Conservation (phyloP, 768 basidiomycete genomes). For the Suillus fuscotomentosus region DNA sequence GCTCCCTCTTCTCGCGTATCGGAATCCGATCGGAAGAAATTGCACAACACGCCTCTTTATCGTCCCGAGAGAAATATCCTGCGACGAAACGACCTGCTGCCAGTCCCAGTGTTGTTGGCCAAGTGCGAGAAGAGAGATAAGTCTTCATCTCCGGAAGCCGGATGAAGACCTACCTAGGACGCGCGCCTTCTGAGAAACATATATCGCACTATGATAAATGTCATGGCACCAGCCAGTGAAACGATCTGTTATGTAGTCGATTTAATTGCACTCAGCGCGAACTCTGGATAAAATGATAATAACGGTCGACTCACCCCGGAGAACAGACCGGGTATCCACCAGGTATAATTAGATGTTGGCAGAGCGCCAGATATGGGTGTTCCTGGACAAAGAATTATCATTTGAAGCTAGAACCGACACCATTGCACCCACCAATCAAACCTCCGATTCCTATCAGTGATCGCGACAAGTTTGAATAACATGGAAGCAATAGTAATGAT, state of each 20-base stretch:
- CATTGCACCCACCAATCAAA: slow-evolving; percentile 17
- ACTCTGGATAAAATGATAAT: not conserved
- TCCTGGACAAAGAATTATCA: slow-evolving; percentile 33
- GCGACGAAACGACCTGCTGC: not conserved
- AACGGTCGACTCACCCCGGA: slow-evolving; percentile 33
- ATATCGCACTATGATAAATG: not conserved
- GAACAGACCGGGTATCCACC: slow-evolving; percentile 59
- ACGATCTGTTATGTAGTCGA: not conserved
- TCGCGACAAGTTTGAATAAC: not conserved
- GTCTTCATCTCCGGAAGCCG: not conserved
- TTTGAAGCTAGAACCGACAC: not conserved
- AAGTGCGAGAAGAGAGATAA: not conserved
- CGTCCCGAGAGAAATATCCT: not conserved
- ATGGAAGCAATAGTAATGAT: not conserved
- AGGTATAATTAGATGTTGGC: slow-evolving; percentile 45
- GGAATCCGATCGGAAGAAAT: no score
- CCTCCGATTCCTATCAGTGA: slow-evolving; percentile 19
- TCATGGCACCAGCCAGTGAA: not conserved
- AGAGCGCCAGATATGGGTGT: slow-evolving; percentile 59
- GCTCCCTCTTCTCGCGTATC: not conserved
- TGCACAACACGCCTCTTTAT: not conserved
- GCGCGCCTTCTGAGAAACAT: not conserved
- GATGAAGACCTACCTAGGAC: not conserved
- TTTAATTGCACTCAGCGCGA: not conserved
- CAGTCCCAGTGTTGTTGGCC: not conserved